These are phyloP conservation scores for Mrakia gelida DNA, from an alignment of 768 basidiomycete species.

Conservation along the genomic window DNA sequence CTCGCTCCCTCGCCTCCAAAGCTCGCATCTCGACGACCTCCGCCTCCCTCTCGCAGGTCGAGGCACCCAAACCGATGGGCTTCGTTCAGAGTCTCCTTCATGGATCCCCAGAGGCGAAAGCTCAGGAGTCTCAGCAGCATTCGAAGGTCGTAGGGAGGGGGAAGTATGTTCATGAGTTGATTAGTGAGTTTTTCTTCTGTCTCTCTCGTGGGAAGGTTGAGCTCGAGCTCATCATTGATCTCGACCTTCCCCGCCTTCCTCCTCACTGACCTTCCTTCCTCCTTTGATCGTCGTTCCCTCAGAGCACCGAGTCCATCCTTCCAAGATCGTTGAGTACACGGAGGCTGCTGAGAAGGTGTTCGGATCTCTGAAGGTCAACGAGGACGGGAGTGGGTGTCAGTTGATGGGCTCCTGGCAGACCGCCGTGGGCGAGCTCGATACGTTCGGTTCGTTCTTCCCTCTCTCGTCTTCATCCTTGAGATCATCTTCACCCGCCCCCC, in stretches of 20 bases:
- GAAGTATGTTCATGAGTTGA: conserved; percentile 88
- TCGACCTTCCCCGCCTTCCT: not conserved
- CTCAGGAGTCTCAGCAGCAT: conserved; percentile 75
- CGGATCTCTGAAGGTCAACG: not conserved
- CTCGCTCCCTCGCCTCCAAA: not conserved
- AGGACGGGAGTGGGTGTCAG: conserved; percentile 47
- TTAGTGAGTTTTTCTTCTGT: conserved; percentile 54
- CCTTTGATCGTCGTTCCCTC: conserved; percentile 32
- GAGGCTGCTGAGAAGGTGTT: conserved; percentile 65
- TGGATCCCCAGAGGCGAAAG: conserved; percentile 86
- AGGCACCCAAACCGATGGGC: not conserved
- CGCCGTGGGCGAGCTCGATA: conserved; percentile 81
- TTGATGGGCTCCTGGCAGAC: conserved; percentile 93
- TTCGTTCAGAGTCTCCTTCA: conserved; percentile 69
- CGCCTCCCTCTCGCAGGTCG: not conserved
- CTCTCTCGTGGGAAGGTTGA: not conserved
- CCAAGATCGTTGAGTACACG: conserved; percentile 76
- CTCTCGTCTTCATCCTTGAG: not conserved
- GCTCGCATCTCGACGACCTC: not conserved
- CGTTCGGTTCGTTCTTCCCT: conserved; percentile 55
- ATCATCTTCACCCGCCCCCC: not conserved
- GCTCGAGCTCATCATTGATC: not conserved
- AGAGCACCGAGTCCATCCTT: conserved; percentile 85
- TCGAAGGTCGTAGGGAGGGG: conserved; percentile 83
- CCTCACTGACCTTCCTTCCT: conserved; percentile 25